A percentile compares a stretch with the other conserved stretches of the same genome.
These are phyloP conservation scores for Trametopsis cervina DNA, from an alignment of 768 basidiomycete genomes.

Conservation along the genomic window DNA sequence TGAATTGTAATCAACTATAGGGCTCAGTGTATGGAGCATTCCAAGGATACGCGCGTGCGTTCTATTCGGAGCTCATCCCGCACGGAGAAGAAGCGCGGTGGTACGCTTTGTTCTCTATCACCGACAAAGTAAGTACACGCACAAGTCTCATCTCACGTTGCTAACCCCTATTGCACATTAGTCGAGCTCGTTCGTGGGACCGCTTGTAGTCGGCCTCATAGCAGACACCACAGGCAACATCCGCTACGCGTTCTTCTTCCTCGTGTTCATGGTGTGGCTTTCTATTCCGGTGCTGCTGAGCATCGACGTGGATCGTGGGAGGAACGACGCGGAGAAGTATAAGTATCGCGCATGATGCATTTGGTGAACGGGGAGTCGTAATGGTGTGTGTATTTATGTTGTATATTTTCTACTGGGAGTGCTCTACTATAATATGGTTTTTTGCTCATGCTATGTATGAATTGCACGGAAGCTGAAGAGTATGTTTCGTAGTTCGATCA, in stretches of 20 bases:
- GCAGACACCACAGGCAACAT: conserved; percentile 89
- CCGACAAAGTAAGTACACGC: conserved; percentile 59
- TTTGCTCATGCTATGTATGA: too few species aligned
- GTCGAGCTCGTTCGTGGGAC: conserved; percentile 91
- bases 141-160: background rate
- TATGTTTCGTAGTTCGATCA: too few species aligned
- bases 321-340: conserved; percentile 39
- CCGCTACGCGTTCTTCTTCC: conserved; percentile 85
- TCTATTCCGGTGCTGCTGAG: conserved; percentile 69
- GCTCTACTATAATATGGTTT: too few species aligned
- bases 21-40: conserved; percentile 80
- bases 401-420: too few species aligned
- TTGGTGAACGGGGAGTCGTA: background rate
- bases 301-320: conserved; percentile 66
- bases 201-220: conserved; percentile 81
- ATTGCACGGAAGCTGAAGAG: too few species aligned
- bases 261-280: conserved; percentile 72
- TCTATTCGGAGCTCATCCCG: conserved; percentile 84
- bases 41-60: conserved; percentile 82
- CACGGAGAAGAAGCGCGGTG: conserved; percentile 86
- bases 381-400: too few species aligned
- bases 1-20: too few species aligned
- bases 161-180: conserved; percentile 24
- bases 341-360: conserved; percentile 6
- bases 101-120: conserved; percentile 61